Conservation (phyloP, 345 rosid genomes). For the Citrus mangshanensis region DNA sequence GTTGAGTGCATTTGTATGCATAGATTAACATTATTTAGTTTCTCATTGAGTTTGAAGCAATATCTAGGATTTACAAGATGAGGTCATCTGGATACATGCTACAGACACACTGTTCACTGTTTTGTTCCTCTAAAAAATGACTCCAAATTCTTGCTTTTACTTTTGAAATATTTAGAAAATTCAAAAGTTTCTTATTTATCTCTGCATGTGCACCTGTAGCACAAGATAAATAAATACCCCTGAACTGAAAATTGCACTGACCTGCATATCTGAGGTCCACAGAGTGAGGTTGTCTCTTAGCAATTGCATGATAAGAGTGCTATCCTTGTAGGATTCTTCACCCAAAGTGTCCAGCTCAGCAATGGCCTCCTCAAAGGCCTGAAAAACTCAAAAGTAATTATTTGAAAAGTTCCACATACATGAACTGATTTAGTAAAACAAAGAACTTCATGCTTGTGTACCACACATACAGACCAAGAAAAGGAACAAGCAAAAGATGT, state of each 20-base stretch:
- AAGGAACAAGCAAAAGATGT: not conserved
- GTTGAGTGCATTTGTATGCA: not conserved
- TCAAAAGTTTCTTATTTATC: not conserved
- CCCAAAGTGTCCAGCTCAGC: constrained; percentile 67
- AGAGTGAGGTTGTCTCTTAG: constrained; percentile 61
- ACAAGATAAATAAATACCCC: not conserved
- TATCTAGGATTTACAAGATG: not conserved
- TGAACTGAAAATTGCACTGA: constrained; percentile 7
- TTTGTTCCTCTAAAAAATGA: not conserved
- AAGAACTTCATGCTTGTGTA: not conserved
- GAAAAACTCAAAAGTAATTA: constrained; percentile 6
- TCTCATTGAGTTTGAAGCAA: not conserved
- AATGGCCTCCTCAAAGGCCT: constrained; percentile 75
- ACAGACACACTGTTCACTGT: not conserved
- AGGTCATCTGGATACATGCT: not conserved
- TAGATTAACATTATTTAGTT: not conserved
- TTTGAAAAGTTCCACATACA: not conserved
- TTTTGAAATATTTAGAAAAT: not conserved
- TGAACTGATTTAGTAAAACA: not conserved
- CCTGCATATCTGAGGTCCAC: constrained; percentile 71
- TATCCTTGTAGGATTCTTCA: constrained; percentile 64
- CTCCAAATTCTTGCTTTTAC: not conserved
- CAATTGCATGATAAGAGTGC: constrained; percentile 66
- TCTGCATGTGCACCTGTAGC: not conserved
- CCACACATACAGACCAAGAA: not conserved